Evolutionary conservation across 2,329 filamentous ascomycete genomes (phyloP).

Genomic region (Epichloe gansuensis): DNA sequence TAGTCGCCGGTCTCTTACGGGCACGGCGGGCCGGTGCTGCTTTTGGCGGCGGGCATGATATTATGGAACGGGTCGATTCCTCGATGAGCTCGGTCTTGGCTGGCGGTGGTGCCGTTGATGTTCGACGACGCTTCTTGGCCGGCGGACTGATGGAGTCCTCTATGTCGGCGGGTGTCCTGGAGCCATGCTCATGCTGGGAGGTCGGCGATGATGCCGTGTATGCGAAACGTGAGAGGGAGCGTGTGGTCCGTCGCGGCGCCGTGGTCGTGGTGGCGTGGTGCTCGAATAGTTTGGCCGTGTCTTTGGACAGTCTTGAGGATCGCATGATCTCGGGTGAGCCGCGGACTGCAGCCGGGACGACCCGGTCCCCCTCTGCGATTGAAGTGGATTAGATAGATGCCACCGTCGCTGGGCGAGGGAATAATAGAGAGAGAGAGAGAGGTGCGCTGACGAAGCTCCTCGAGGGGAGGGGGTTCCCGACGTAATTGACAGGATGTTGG

Average conservation of each 20-base stretch:
- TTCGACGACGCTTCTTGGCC: constrained; percentile 19
- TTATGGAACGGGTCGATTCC: constrained; percentile 12
- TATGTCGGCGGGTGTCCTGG: constrained; percentile 34
- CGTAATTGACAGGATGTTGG: neutral
- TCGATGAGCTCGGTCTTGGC: constrained; percentile 29
- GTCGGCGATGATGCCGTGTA: constrained; percentile 18
- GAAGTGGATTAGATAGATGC: too few relatives aligned
- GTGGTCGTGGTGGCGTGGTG: constrained; percentile 13
- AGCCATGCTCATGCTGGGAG: constrained; percentile 8
- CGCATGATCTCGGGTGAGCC: constrained; percentile 29
- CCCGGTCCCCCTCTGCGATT: too few relatives aligned
- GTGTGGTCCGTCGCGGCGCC: constrained; percentile 33
- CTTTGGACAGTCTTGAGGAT: constrained; percentile 45
- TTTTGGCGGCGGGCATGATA: constrained; percentile 13
- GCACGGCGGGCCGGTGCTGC: constrained; percentile 16
- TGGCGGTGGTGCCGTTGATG: constrained; percentile 9
- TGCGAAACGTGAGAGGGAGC: constrained; percentile 37
- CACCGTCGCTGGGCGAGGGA: neutral
- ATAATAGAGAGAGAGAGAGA: neutral
- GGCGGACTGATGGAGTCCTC: constrained; percentile 38
- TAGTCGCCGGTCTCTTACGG: constrained; percentile 38
- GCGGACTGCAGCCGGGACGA: neutral
- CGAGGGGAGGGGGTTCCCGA: too few relatives aligned
- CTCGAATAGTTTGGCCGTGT: constrained; percentile 45
- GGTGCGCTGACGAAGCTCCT: too few relatives aligned